These are phyloP conservation scores for Hapsidospora chrysogenum DNA, from an alignment of 495 filamentous ascomycete genomes.

Conservation along the genomic window DNA sequence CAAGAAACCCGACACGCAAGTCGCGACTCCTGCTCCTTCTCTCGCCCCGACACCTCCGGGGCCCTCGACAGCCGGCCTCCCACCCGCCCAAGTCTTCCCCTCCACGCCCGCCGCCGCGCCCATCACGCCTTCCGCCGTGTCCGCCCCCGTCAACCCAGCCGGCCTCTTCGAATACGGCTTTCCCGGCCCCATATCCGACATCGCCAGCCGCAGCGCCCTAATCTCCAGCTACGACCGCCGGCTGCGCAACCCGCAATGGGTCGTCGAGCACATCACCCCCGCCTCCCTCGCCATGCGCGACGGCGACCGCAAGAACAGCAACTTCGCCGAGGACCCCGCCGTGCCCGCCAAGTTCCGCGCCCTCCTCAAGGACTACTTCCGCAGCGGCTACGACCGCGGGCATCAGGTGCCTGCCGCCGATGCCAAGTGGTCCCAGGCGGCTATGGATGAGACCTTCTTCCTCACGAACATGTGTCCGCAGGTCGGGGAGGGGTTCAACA, in stretches of 20 bases:
- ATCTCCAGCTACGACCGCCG: conserved; percentile 83
- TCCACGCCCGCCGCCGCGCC: conserved; percentile 13
- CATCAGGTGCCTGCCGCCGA: conserved; percentile 97
- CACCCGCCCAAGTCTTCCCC: conserved; percentile 12
- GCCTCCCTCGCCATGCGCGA: conserved; percentile 54
- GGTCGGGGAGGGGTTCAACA: conserved; percentile 93
- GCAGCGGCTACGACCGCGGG: conserved; percentile 90
- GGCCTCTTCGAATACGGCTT: conserved; percentile 96
- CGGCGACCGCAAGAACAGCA: conserved; percentile 70
- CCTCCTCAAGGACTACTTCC: conserved; percentile 80
- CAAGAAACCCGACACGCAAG: conserved; percentile 27
- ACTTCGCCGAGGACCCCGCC: conserved; percentile 62
- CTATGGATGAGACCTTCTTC: conserved; percentile 87
- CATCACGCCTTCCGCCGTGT: conserved; percentile 8
- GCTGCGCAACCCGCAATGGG: conserved; percentile 85
- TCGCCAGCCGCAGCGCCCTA: conserved; percentile 54
- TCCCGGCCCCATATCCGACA: conserved; percentile 75
- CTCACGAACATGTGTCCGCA: conserved; percentile 96
- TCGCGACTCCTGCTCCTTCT: conserved; percentile 20
- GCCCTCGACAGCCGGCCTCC: conserved; percentile 1
- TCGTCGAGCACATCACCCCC: conserved; percentile 95
- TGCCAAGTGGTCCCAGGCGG: conserved; percentile 83
- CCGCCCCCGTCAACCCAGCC: conserved; percentile 57
- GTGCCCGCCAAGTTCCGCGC: conserved; percentile 81
- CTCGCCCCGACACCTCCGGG: conserved; percentile 26